phyloP scores from a whole-genome alignment of 208 protist genomes.

The Zelonia costaricensis region DNA sequence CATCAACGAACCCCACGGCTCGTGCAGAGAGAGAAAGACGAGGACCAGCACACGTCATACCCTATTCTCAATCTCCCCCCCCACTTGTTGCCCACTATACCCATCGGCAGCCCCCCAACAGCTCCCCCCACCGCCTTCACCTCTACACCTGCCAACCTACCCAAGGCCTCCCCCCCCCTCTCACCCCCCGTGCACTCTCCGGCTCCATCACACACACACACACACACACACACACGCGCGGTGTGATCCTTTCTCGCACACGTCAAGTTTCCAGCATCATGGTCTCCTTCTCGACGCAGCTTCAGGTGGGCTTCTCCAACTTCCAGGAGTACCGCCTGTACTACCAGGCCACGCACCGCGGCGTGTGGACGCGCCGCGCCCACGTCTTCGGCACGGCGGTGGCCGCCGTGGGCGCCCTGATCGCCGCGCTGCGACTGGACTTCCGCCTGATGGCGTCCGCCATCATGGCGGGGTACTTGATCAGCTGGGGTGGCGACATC shows the following conservation, averaged over 20 bases:
- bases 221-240: not conserved
- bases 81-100: not conserved
- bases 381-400: slow-evolving; percentile 48
- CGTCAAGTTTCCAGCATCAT: slow-evolving; percentile 21
- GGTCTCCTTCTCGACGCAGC: slow-evolving; percentile 40
- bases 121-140: too few relatives aligned
- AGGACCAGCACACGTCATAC: too few relatives aligned
- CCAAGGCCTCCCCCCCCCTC: too few relatives aligned
- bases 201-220: not conserved
- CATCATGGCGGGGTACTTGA: slow-evolving; percentile 25
- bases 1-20: too few relatives aligned
- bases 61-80: not conserved
- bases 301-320: slow-evolving; percentile 38
- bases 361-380: slow-evolving; percentile 36
- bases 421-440: slow-evolving; percentile 22
- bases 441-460: slow-evolving; percentile 13
- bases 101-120: too few relatives aligned
- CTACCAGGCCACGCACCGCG: slow-evolving; percentile 46
- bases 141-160: too few relatives aligned
- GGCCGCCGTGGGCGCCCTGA: slow-evolving; percentile 25
- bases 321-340: slow-evolving; percentile 59
- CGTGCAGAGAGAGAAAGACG: too few relatives aligned
- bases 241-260: not conserved
- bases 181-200: too few relatives aligned
- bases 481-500: slow-evolving; percentile 44